A percentile compares a stretch with the other conserved stretches of the same genome.
These are phyloP conservation scores for Fusarium pseudoanthophilum DNA, from an alignment of 2,329 filamentous ascomycete genomes.

Conservation along the genomic window DNA sequence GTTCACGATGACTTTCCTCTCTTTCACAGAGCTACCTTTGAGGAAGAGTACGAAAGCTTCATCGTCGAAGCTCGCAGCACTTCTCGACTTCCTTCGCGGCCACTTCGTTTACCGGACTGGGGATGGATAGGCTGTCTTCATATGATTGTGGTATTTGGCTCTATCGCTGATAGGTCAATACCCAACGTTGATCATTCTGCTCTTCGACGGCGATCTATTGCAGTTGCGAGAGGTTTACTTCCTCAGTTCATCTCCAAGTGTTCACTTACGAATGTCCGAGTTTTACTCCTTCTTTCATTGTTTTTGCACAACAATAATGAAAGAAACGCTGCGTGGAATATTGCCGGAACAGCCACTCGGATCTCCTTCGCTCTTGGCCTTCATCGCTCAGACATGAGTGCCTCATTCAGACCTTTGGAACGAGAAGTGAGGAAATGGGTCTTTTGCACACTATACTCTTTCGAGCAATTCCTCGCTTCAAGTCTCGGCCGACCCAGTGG, in stretches of 20 bases:
- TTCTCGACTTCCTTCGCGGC: slow-evolving; percentile 2
- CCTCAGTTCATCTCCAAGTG: slow-evolving; percentile 38
- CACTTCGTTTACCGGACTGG: slow-evolving; percentile 41
- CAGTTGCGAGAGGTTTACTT: slow-evolving; percentile 2
- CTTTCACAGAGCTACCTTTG: slow-evolving; percentile 50
- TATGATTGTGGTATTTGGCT: slow-evolving; percentile 52
- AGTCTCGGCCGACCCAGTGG: slow-evolving; percentile 51
- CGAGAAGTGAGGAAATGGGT: slow-evolving; percentile 50
- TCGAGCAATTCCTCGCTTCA: slow-evolving; percentile 52
- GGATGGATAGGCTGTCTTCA: slow-evolving; percentile 52
- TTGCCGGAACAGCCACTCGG: slow-evolving; percentile 47
- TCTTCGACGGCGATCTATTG: slow-evolving; percentile 36
- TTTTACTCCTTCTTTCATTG: slow-evolving; percentile 36
- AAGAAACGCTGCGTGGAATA: slow-evolving; percentile 52
- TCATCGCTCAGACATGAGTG: slow-evolving; percentile 46
- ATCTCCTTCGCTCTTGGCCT: slow-evolving; percentile 49
- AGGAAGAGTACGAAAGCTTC: slow-evolving; percentile 49
- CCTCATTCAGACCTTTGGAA: slow-evolving; percentile 48
- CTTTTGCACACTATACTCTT: slow-evolving; percentile 52
- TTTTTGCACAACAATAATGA: slow-evolving; percentile 54
- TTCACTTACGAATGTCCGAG: slow-evolving; percentile 25
- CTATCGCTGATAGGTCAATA: slow-evolving; percentile 43
- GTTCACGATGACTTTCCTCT: slow-evolving; percentile 52
- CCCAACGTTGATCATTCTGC: slow-evolving; percentile 43
- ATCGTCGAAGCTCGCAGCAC: slow-evolving; percentile 34